Conservation (phyloP, 169 alveolate genomes). For the Cyclospora cayetanensis region DNA sequence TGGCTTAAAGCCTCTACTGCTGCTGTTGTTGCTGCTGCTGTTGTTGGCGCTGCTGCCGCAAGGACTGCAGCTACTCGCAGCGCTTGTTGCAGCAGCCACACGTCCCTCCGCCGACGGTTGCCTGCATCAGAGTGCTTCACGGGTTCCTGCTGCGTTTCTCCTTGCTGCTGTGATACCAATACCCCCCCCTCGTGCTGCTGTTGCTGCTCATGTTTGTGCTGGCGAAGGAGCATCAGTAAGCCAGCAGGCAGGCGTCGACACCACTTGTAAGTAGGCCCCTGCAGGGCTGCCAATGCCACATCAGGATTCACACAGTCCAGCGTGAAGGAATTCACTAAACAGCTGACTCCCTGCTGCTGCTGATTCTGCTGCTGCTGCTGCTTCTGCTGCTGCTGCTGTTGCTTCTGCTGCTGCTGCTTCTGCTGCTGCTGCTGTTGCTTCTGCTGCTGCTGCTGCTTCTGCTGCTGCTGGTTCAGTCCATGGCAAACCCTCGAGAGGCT, state of each 20-base stretch:
- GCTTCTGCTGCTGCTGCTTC: not conserved
- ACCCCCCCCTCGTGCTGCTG: too few relatives aligned
- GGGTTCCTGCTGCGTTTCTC: not conserved
- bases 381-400: conserved; percentile 20
- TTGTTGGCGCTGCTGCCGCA: not conserved
- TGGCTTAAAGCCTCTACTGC: not conserved
- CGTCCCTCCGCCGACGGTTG: not conserved
- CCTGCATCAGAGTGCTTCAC: not conserved
- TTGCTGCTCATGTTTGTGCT: conserved; percentile 10
- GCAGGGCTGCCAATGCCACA: conserved; percentile 11
- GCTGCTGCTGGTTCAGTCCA: not conserved
- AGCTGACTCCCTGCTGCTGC: too few relatives aligned
- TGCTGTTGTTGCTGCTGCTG: not conserved
- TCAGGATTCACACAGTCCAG: not conserved
- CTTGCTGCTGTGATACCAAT: not conserved
- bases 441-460: conserved; percentile 18
- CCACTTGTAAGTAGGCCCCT: not conserved
- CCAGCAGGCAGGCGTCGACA: not conserved
- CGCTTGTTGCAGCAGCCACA: not conserved
- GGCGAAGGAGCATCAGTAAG: not conserved
- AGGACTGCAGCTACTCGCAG: not conserved
- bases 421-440: not conserved
- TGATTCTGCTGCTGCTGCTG: not conserved
- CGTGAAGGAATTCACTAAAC: not conserved
- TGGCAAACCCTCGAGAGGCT: not conserved